Percentiles rank a stretch among this genome's conserved stretches.
These are phyloP conservation scores for Ambrosiella beaveri DNA, from an alignment of 2,329 filamentous ascomycete genomes.

Conservation along the genomic window DNA sequence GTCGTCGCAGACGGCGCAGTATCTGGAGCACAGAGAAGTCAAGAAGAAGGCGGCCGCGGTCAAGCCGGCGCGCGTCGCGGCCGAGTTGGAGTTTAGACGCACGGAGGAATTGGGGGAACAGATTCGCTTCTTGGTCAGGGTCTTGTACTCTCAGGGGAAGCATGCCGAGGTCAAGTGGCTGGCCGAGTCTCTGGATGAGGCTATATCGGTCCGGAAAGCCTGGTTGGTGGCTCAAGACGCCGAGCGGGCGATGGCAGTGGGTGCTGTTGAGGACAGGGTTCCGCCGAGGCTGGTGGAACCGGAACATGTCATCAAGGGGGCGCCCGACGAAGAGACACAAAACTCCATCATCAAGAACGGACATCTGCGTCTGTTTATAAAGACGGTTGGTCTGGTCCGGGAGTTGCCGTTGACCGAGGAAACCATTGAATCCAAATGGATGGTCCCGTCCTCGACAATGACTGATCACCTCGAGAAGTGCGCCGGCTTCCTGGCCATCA, in stretches of 20 bases:
- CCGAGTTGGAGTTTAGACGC: slow-evolving; percentile 68
- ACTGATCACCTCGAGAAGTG: slow-evolving; percentile 47
- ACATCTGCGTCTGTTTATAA: slow-evolving; percentile 71
- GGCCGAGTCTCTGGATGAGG: slow-evolving; percentile 50
- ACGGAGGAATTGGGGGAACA: slow-evolving; percentile 51
- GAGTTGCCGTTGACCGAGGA: slow-evolving; percentile 41
- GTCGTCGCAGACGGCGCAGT: slow-evolving; percentile 64
- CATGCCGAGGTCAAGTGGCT: slow-evolving; percentile 66
- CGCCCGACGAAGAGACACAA: slow-evolving; percentile 40
- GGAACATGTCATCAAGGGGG: slow-evolving; percentile 35
- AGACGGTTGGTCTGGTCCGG: slow-evolving; percentile 51
- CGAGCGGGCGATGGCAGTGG: slow-evolving; percentile 26
- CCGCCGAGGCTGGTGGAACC: slow-evolving; percentile 13
- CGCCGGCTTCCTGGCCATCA: slow-evolving; percentile 38
- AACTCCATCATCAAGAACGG: slow-evolving; percentile 77
- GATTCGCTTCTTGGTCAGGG: slow-evolving; percentile 63
- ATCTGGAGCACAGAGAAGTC: slow-evolving; percentile 79
- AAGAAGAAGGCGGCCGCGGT: slow-evolving; percentile 54
- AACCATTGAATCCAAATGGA: slow-evolving; percentile 60
- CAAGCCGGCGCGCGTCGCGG: slow-evolving; percentile 48
- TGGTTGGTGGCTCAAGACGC: slow-evolving; percentile 61
- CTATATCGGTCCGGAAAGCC: slow-evolving; percentile 53
- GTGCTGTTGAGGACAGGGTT: slow-evolving; percentile 17
- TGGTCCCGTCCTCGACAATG: slow-evolving; percentile 49
- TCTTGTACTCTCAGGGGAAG: slow-evolving; percentile 64